Base-by-base conservation (phyloP, 164 flowering plant species). In the Aristolochia californica region DNA sequence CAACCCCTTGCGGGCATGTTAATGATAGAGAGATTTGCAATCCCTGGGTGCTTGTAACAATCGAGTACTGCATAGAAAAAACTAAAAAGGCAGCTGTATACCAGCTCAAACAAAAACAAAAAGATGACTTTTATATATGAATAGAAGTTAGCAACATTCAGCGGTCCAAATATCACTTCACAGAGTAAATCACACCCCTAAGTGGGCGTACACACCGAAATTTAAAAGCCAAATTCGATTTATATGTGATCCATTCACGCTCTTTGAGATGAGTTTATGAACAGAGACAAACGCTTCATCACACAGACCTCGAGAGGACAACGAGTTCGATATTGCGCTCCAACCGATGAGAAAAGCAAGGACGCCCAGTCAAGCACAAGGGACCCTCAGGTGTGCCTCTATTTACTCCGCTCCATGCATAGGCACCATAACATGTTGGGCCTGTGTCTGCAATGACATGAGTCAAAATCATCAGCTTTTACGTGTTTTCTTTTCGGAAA, bases 361-460 rank as follows among this genome's bases (percentile, higher is more conserved):
- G 22, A 22, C 20, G 12, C 51, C 51, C 51, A 48, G 3, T 2
- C 51, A 7, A 48, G 1, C 17, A 48, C 22, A 48, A n/a, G 1
- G 22, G 22, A 2, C 20, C 51, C 51, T n/a, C 22, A 10, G 51
- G 10, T 3, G 11, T 1, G 40, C 40, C 40, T 5, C 10, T 8
- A 34, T n/a, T 12, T 48, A 48, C 51, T 48, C 51, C 12, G 51
- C n/a, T 48, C 51, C 51, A n/a, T 48, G 51, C 51, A 48, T 48
- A 12, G 51, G 51, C 20, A 48, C 5, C 51, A 48, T 22, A 48
- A 48, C 22, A 17, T 48, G 51, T 48, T 48, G 51, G 7, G 2
- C 51, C 51, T 34, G 40, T 48, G 51, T 48, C 12, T n/a, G 22
- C 51, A 48, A n/a, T 48, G 12, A n/a, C 51, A 48, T 18, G 5